Evolutionary conservation across 345 rosid genomes (phyloP).

Genomic region (Gossypium thurberi): DNA sequence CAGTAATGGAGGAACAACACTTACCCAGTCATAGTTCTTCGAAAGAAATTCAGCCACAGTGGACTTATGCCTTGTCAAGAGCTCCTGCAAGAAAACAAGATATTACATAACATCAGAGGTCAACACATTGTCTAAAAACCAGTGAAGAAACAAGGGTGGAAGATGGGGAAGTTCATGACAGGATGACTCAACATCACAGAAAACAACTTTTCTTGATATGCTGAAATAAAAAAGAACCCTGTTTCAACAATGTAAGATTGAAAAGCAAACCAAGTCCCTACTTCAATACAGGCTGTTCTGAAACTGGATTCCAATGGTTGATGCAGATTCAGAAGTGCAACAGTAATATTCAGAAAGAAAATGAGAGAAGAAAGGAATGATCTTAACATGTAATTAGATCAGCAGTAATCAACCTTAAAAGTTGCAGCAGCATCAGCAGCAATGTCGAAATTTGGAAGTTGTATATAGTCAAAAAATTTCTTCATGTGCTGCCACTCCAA

Average conservation of each 20-base stretch:
- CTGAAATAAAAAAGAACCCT: neutral
- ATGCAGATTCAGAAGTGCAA: neutral
- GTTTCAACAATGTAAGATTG: neutral
- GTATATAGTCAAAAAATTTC: conserved; percentile 87
- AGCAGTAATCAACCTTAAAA: conserved; percentile 59
- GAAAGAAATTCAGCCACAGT: conserved; percentile 94
- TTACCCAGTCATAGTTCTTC: conserved; percentile 91
- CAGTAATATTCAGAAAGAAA: neutral
- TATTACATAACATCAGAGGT: conserved; percentile 15
- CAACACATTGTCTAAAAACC: neutral
- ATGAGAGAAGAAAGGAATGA: conserved; percentile 3
- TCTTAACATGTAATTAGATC: neutral
- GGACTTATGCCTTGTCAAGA: conserved; percentile 95
- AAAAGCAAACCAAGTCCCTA: conserved; percentile 3
- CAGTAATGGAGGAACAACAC: neutral
- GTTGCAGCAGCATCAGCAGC: conserved; percentile 99
- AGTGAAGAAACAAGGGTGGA: neutral
- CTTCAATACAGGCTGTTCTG: neutral
- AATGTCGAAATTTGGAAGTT: conserved; percentile 91
- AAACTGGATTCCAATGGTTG: neutral
- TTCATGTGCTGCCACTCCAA: conserved; percentile 78
- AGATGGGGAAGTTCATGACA: neutral
- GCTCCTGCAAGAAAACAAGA: conserved; percentile 51
- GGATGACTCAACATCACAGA: neutral
- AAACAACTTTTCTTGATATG: neutral